Evolutionary conservation across 164 flowering plant species (phyloP).

Genomic region (Macadamia integrifolia): DNA sequence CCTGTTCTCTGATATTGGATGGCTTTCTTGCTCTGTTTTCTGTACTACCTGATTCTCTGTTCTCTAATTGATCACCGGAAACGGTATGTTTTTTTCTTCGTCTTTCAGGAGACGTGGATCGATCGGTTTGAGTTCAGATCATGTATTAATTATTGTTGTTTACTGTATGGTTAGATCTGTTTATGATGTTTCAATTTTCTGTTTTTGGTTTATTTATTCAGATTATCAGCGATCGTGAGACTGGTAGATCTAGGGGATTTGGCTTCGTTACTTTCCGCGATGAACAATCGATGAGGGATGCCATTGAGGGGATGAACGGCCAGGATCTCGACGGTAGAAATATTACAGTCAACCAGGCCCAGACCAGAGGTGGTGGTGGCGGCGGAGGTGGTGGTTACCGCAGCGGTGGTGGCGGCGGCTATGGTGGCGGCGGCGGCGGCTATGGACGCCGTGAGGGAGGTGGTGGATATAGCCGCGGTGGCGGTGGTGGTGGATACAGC

Average conservation of each 20-base stretch:
- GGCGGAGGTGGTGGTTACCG: too few species aligned
- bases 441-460: neutral
- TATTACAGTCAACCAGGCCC: constrained; percentile 22
- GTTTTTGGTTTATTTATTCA: neutral
- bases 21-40: neutral
- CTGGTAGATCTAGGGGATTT: too few species aligned
- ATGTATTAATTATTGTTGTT: neutral
- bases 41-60: neutral
- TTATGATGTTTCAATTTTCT: neutral
- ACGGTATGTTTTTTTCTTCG: constrained; percentile 5
- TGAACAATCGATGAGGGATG: constrained; percentile 20
- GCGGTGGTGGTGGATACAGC: neutral
- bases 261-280: neutral
- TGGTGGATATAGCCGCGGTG: constrained; percentile 2
- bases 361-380: constrained; percentile 6
- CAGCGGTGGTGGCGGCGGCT: too few species aligned
- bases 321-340: constrained; percentile 19
- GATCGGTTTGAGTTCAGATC: constrained; percentile 1
- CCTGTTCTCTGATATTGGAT: neutral
- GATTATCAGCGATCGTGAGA: constrained; percentile 4
- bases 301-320: constrained; percentile 22
- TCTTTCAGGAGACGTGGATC: constrained; percentile 16
- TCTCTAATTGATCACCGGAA: neutral
- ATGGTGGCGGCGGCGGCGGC: constrained; percentile 13
- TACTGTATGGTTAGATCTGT: neutral